Evolutionary conservation across 768 basidiomycete genomes (phyloP), one percentile per base, ranked within the genome.

Genomic region (Lactarius hatsudake): DNA sequence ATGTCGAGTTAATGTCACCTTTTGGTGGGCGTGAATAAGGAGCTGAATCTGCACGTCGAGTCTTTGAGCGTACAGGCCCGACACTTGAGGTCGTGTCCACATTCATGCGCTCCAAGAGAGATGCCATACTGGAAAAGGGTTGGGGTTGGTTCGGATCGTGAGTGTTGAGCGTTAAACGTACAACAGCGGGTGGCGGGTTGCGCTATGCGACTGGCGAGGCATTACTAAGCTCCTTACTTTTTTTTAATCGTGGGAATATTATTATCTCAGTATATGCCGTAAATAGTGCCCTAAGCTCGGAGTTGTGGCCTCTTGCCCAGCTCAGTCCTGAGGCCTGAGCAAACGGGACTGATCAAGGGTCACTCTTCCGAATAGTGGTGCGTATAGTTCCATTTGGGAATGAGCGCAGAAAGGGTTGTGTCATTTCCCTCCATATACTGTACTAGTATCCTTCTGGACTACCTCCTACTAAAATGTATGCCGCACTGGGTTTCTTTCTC

Each of bases 241-340:
- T 53, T 6, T 7, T 38, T 38, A 38, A 53, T 53, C 51, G 51
- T 23, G 48, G 12, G 48, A 51, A 51, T 9, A 1, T 51, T 23
- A 51, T 51, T 23, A 23, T 48, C 20, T 34, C 34, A 28, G 82
- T 38, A 12, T 38, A 38, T 13, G 56, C 86, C 86, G 0, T 86
- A 87, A 78, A 84, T 83, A 68, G 85, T 86, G 0, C 85, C 87
- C 0, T 82, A 83, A 88, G 70, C 72, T 70, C 54, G 12, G 18
- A 77, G 74, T 59, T 77, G 75, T 75, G 74, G 73, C 9, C 71
- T 71, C 48, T 65, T 77, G 38, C 71, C 75, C 23, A 74, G 68
- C 57, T 72, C 73, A 18, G 72, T 72, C 32, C 71, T 76, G 56
- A 68, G 65, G 72, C 71, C 61, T 76, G 54, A 68, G 66, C 59